These are phyloP conservation scores for Avena eriantha DNA, from an alignment of 176 grass and related monocot genomes.

Conservation along the genomic window DNA sequence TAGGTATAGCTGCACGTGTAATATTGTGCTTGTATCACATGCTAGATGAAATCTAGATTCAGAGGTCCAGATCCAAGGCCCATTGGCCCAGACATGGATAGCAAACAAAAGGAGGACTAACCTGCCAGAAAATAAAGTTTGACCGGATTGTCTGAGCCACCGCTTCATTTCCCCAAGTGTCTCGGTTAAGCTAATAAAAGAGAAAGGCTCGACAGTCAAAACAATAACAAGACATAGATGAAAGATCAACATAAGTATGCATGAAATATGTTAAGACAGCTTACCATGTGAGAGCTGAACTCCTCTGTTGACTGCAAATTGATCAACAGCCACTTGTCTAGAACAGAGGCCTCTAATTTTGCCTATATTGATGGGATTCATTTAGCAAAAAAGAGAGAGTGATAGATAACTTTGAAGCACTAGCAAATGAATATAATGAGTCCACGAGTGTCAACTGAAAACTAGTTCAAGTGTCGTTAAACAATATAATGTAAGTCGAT, in stretches of 20 bases:
- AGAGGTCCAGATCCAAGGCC: background rate
- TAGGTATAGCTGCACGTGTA: background rate
- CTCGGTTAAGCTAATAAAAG: slow-evolving; percentile 78
- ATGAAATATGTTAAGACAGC: slow-evolving; percentile 17
- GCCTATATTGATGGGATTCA: slow-evolving; percentile 59
- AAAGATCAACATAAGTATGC: slow-evolving; percentile 6
- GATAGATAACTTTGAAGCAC: slow-evolving; percentile 24
- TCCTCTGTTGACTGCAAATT: slow-evolving; percentile 92
- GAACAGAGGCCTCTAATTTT: slow-evolving; percentile 75
- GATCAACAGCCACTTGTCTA: slow-evolving; percentile 92
- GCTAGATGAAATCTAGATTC: background rate
- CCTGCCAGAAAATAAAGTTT: slow-evolving; percentile 99
- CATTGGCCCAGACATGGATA: background rate
- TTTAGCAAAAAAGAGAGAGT: background rate
- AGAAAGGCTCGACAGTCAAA: slow-evolving; percentile 23
- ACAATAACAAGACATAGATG: slow-evolving; percentile 28
- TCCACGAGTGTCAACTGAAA: slow-evolving; percentile 20
- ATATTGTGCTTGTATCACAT: background rate
- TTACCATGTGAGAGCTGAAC: slow-evolving; percentile 98
- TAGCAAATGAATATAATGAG: background rate
- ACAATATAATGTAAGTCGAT: background rate
- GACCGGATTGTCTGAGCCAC: slow-evolving; percentile 86
- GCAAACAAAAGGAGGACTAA: slow-evolving; percentile 32
- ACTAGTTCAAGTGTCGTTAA: background rate
- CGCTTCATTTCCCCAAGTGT: slow-evolving; percentile 93